Conservation (phyloP, 2,329 filamentous ascomycete species). For the Penicillium sp. region DNA sequence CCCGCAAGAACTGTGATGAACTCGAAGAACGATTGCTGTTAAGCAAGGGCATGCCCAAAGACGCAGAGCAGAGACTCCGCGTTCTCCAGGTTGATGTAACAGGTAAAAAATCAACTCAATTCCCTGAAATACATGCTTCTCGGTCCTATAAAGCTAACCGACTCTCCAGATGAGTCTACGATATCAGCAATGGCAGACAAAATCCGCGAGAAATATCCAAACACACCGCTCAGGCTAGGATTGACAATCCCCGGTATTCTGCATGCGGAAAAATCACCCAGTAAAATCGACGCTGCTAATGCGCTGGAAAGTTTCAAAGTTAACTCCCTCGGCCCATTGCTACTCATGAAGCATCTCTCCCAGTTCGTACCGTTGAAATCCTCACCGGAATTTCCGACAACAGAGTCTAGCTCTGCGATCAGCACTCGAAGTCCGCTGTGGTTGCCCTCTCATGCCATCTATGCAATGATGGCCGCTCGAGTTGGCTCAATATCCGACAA, state of each 20-base stretch:
- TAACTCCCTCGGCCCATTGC: constrained; percentile 71
- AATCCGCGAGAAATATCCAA: constrained; percentile 56
- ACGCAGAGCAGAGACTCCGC: constrained; percentile 48
- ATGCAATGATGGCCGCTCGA: constrained; percentile 74
- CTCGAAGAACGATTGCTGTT: constrained; percentile 53
- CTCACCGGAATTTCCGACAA: constrained; percentile 37
- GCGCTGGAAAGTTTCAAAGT: constrained; percentile 70
- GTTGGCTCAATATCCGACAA: constrained; percentile 76
- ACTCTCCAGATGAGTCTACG: constrained; percentile 57
- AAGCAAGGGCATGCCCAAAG: constrained; percentile 45
- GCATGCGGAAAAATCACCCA: constrained; percentile 68
- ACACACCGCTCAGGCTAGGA: constrained; percentile 63
- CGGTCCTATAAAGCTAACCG: background rate
- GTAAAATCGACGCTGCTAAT: constrained; percentile 60
- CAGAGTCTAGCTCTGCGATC: constrained; percentile 10
- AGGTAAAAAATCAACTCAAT: constrained; percentile 40
- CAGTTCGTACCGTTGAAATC: constrained; percentile 65
- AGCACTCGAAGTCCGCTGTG: constrained; percentile 19
- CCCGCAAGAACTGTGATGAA: constrained; percentile 53
- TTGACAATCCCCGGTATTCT: constrained; percentile 72
- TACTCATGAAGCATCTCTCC: constrained; percentile 74
- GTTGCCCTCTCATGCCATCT: constrained; percentile 59
- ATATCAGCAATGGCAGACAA: constrained; percentile 58
- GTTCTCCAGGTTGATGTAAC: constrained; percentile 58
- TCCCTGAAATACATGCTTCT: background rate